phyloP scores from a whole-genome alignment of 345 rosid species.

The thale cress (Arabidopsis thaliana) region DNA sequence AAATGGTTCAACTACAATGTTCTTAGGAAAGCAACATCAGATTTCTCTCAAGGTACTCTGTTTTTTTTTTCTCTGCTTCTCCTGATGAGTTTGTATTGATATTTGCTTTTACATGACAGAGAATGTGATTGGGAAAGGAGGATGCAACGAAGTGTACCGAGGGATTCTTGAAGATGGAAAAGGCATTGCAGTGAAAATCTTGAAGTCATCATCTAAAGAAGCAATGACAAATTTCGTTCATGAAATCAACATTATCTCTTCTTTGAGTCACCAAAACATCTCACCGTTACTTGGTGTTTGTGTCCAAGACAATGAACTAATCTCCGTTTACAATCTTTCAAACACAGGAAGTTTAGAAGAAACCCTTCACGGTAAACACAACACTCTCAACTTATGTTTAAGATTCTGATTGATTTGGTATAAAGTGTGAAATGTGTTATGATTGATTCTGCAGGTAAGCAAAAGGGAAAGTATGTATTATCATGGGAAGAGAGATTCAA shows the following conservation, averaged over 20 bases:
- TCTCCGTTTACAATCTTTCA: constrained; percentile 74
- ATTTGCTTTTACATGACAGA: constrained; percentile 46
- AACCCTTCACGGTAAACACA: constrained; percentile 63
- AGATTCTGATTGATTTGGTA: not conserved
- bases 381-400: not conserved
- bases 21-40: constrained; percentile 63
- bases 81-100: constrained; percentile 1
- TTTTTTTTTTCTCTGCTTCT: constrained; percentile 10
- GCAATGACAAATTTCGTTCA: constrained; percentile 62
- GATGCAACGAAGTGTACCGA: constrained; percentile 68
- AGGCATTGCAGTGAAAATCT: constrained; percentile 70
- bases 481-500: constrained; percentile 71
- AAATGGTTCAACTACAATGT: constrained; percentile 63
- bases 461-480: constrained; percentile 37
- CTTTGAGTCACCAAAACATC: constrained; percentile 64
- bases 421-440: not conserved
- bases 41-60: constrained; percentile 68
- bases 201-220: constrained; percentile 61
- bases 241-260: constrained; percentile 74
- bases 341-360: constrained; percentile 76
- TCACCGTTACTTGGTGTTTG: constrained; percentile 69
- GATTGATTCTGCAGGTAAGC: constrained; percentile 30
- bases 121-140: constrained; percentile 82
- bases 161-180: constrained; percentile 71
- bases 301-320: constrained; percentile 52